A percentile compares a stretch with the other conserved stretches of the same genome.
Evolutionary conservation across 257 asterid genomes (phyloP).

Genomic region (Capsicum baccatum): DNA sequence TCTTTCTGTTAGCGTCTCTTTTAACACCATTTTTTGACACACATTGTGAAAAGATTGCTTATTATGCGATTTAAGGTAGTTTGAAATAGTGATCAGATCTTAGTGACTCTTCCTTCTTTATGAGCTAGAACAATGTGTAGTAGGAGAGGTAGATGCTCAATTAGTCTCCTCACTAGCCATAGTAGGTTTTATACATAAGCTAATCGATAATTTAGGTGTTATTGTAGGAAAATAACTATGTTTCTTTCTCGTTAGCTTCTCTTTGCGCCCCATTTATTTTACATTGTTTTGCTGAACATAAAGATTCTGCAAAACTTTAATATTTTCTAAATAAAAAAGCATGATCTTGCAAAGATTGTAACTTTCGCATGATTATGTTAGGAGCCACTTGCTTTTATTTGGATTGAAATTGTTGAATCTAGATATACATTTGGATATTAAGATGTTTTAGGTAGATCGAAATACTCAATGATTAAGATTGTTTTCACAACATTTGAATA

Average conservation of each 20-base stretch:
- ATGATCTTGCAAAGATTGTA: background rate
- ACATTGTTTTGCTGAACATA: background rate
- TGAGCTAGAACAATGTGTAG: background rate
- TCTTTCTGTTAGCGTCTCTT: background rate
- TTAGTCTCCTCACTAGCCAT: background rate
- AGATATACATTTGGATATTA: background rate
- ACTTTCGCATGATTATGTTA: background rate
- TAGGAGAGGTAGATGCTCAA: background rate
- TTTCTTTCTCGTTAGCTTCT: slow-evolving; percentile 10
- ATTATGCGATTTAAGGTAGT: background rate
- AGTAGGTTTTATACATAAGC: background rate
- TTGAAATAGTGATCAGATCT: background rate
- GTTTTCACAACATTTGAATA: background rate
- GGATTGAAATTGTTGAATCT: background rate
- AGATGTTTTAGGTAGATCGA: background rate
- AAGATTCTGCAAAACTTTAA: background rate
- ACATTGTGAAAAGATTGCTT: background rate
- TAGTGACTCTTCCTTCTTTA: background rate
- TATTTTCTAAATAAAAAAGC: too few species aligned
- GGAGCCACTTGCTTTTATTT: background rate
- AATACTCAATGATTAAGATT: background rate
- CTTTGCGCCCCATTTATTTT: background rate
- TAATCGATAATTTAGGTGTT: background rate
- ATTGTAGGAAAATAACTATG: too few species aligned
- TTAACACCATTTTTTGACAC: slow-evolving; percentile 1